These are phyloP conservation scores for Brassica napus DNA, from an alignment of 345 rosid species.

Conservation along the genomic window Da-Ae NC_063443.1:17153501-17154000, in stretches of 20 bases:
- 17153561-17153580: constrained; percentile 37
- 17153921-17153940: too few relatives aligned
- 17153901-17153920: too few relatives aligned
- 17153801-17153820: background rate
- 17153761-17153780: background rate
- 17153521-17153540: too few relatives aligned
- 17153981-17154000: too few relatives aligned
- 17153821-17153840: background rate
- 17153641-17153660: background rate
- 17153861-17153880: background rate
- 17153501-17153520: too few relatives aligned
- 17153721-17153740: constrained; percentile 12
- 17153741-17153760: background rate
- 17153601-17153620: background rate
- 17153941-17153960: too few relatives aligned
- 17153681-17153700: background rate
- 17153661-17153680: constrained; percentile 11
- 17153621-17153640: background rate
- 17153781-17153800: background rate
- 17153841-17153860: background rate
- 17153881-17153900: too few relatives aligned
- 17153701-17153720: background rate
- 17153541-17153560: constrained; percentile 16
- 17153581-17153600: constrained; percentile 27
- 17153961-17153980: too few relatives aligned